Conservation (phyloP, 257 asterid genomes). For the Phtheirospermum japonicum region DNA sequence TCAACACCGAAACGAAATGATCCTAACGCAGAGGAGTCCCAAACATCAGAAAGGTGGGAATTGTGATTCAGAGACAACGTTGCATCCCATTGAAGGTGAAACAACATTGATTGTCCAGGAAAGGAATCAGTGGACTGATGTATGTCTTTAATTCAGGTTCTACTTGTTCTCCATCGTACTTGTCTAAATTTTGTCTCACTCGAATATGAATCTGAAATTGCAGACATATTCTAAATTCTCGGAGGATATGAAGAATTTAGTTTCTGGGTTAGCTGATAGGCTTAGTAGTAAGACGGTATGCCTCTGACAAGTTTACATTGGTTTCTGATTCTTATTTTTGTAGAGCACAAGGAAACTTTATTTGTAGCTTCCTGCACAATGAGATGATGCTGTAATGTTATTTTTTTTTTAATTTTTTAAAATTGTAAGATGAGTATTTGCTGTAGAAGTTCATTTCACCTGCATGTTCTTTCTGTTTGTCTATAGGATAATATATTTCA, state of each 20-base stretch:
- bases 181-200: slow-evolving; percentile 27
- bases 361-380: slow-evolving; percentile 12
- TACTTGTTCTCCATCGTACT: slow-evolving; percentile 21
- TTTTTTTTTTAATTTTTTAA: too few species aligned
- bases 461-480: slow-evolving; percentile 15
- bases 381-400: slow-evolving; percentile 15
- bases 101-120: slow-evolving; percentile 35
- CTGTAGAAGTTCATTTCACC: slow-evolving; percentile 9
- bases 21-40: slow-evolving; percentile 47
- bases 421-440: not conserved
- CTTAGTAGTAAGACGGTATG: slow-evolving; percentile 47
- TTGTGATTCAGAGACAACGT: slow-evolving; percentile 28
- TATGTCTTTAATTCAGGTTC: slow-evolving; percentile 38
- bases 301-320: slow-evolving; percentile 13
- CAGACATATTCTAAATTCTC: slow-evolving; percentile 63
- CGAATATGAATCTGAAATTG: slow-evolving; percentile 35
- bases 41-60: slow-evolving; percentile 53
- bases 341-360: slow-evolving; percentile 7
- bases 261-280: slow-evolving; percentile 38
- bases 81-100: slow-evolving; percentile 36
- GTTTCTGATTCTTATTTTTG: slow-evolving; percentile 12
- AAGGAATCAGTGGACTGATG: slow-evolving; percentile 58
- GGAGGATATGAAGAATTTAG: slow-evolving; percentile 48
- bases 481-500: slow-evolving; percentile 22
- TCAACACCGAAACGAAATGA: slow-evolving; percentile 36